These are phyloP conservation scores for Seiridium cupressi DNA, from an alignment of 2,329 filamentous ascomycete genomes.

Conservation along the genomic window DNA sequence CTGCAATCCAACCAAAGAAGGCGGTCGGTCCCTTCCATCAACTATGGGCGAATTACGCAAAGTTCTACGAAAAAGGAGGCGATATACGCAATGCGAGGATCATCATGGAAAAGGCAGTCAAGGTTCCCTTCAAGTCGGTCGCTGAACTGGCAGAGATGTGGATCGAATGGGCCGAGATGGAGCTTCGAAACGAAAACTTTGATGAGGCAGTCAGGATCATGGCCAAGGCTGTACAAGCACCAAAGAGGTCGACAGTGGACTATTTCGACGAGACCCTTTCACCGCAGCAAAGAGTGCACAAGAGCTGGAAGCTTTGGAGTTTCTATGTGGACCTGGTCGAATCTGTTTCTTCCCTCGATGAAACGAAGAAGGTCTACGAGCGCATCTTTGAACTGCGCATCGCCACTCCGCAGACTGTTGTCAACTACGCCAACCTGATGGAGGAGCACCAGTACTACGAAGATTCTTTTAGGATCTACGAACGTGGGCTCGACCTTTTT, in stretches of 20 bases:
- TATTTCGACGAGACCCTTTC: slow-evolving; percentile 96
- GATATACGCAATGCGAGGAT: slow-evolving; percentile 82
- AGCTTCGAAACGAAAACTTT: slow-evolving; percentile 92
- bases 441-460: slow-evolving; percentile 96
- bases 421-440: slow-evolving; percentile 95
- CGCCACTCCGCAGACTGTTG: slow-evolving; percentile 94
- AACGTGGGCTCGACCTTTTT: slow-evolving; percentile 95
- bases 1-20: slow-evolving; percentile 90
- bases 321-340: slow-evolving; percentile 99
- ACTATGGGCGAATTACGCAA: slow-evolving; percentile 94
- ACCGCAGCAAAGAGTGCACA: slow-evolving; percentile 94
- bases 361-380: slow-evolving; percentile 93
- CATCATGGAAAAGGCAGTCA: slow-evolving; percentile 97
- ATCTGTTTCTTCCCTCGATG: slow-evolving; percentile 85
- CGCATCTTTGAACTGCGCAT: slow-evolving; percentile 97
- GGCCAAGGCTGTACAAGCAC: slow-evolving; percentile 95
- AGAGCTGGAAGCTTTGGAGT: slow-evolving; percentile 99
- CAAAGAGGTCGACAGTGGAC: slow-evolving; percentile 96
- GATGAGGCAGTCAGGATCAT: slow-evolving; percentile 93
- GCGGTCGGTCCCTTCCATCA: slow-evolving; percentile 91
- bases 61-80: slow-evolving; percentile 88
- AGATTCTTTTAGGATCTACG: slow-evolving; percentile 97
- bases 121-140: slow-evolving; percentile 97
- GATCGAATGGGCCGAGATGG: slow-evolving; percentile 99
- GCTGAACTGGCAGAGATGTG: slow-evolving; percentile 95